These are phyloP conservation scores for Calonectria naviculata DNA, from an alignment of 2,329 filamentous ascomycete species.

Conservation along the genomic window DNA sequence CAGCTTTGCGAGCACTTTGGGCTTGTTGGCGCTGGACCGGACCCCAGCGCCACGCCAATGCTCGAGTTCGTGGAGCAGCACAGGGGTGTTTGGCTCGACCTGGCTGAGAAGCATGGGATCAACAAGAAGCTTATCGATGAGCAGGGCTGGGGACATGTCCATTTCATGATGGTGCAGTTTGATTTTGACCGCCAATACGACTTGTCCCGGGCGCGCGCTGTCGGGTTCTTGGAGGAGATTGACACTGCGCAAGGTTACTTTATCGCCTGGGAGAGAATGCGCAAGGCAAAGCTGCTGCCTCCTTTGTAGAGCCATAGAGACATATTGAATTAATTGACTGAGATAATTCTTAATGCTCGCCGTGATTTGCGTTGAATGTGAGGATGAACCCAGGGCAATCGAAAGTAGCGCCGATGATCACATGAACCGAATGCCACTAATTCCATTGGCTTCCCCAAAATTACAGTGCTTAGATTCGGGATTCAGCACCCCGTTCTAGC, in stretches of 20 bases:
- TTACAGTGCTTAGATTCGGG: background rate
- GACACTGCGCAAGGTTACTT: background rate
- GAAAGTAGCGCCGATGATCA: background rate
- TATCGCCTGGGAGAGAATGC: background rate
- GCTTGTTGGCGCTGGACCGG: background rate
- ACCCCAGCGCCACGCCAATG: background rate
- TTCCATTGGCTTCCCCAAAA: background rate
- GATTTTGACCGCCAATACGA: background rate
- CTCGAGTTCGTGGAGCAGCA: background rate
- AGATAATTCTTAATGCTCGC: no score
- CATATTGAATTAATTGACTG: no score
- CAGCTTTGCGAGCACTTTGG: background rate
- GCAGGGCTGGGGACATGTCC: background rate
- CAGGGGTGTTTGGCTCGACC: background rate
- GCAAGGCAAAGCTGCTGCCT: background rate
- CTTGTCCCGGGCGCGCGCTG: background rate
- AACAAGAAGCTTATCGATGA: background rate
- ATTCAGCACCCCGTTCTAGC: background rate
- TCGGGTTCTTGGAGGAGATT: background rate
- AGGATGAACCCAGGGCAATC: no score
- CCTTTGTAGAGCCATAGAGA: no score
- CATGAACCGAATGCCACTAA: background rate
- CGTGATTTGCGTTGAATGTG: no score
- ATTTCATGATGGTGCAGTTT: background rate
- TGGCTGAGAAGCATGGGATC: background rate